phyloP scores from a whole-genome alignment of 2,329 filamentous ascomycete genomes.

The Monosporascus sp. region DNA sequence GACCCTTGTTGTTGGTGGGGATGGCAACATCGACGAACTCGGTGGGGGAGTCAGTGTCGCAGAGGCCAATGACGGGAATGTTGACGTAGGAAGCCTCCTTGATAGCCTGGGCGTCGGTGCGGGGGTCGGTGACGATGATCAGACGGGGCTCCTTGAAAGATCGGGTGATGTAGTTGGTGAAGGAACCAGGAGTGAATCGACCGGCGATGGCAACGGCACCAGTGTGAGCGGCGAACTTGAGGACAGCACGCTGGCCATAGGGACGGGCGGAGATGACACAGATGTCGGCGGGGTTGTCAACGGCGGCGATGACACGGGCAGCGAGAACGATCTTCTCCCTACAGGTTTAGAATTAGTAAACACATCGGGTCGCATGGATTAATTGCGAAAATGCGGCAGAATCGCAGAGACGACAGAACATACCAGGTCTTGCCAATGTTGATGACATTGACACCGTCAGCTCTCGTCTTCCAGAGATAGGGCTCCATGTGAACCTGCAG shows the following conservation, averaged over 20 bases:
- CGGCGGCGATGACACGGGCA: conserved; percentile 95
- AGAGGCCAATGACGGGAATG: conserved; percentile 98
- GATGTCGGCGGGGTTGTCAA: conserved; percentile 99
- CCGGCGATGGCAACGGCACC: conserved; percentile 96
- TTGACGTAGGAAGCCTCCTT: conserved; percentile 99
- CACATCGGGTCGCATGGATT: not conserved
- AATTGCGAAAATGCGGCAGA: not conserved
- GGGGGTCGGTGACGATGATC: conserved; percentile 98
- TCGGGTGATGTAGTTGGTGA: conserved; percentile 99
- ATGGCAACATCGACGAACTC: conserved; percentile 99
- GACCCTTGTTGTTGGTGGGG: conserved; percentile 99
- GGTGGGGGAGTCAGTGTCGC: conserved; percentile 98
- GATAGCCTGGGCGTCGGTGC: conserved; percentile 99
- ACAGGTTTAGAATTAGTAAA: conserved; percentile 10
- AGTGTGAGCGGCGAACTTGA: conserved; percentile 99
- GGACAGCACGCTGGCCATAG: conserved; percentile 98
- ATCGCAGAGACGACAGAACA: conserved; percentile 26
- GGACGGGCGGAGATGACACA: conserved; percentile 99
- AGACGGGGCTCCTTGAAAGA: conserved; percentile 99
- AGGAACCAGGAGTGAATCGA: conserved; percentile 99
- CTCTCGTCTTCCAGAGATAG: conserved; percentile 99
- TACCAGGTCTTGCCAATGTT: conserved; percentile 99
- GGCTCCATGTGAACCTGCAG: conserved; percentile 99
- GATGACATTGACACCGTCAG: conserved; percentile 96
- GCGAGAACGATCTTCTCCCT: conserved; percentile 99